Percentiles rank a stretch among this genome's conserved stretches.
Conservation (phyloP, 441 rosid genomes). For the Euphorbia schlechtendalii region DNA sequence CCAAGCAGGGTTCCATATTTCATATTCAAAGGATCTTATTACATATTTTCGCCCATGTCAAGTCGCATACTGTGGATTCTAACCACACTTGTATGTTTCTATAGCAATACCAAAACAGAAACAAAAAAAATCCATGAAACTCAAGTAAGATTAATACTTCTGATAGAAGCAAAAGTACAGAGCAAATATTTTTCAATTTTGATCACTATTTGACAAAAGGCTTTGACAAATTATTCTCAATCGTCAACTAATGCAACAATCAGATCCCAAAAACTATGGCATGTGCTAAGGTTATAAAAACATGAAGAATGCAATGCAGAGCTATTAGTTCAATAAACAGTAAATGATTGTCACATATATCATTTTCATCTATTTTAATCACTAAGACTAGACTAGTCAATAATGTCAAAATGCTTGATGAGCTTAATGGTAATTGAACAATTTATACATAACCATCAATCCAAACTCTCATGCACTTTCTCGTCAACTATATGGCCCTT, state of each 20-base stretch:
- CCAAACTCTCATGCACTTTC: constrained; percentile 6
- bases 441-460: constrained; percentile 1
- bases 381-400: constrained; percentile 2
- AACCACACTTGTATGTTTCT: too few species aligned
- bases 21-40: too few species aligned
- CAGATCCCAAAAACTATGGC: neutral
- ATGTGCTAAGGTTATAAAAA: neutral
- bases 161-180: neutral
- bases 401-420: neutral
- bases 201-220: neutral
- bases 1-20: too few species aligned
- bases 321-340: neutral
- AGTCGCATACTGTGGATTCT: too few species aligned
- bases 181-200: neutral
- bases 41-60: too few species aligned
- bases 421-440: neutral
- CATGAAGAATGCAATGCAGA: neutral
- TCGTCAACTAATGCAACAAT: neutral
- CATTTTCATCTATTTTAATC: neutral
- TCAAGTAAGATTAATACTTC: neutral
- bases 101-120: too few species aligned
- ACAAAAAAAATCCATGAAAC: neutral
- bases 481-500: constrained; percentile 3
- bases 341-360: neutral
- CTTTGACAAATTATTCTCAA: neutral